Percentiles rank a stretch among this genome's conserved stretches.
Conservation (phyloP, 768 basidiomycete species). For the Naganishia vaughanmartiniae region DNA sequence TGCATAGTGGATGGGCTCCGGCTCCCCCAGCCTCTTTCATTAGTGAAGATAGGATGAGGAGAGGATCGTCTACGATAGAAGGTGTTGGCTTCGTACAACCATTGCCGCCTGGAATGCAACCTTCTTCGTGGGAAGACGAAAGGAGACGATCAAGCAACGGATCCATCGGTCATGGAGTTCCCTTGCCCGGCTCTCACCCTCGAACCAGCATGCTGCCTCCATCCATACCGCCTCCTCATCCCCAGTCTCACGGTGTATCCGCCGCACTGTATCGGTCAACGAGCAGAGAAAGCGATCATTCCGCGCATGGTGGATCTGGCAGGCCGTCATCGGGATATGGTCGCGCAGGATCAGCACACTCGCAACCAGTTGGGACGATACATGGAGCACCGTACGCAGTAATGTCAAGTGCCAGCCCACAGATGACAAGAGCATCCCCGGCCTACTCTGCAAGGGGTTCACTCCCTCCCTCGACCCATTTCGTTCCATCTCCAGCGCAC, state of each 20-base stretch:
- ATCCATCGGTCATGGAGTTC: neutral
- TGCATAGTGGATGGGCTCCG: neutral
- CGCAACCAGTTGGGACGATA: neutral
- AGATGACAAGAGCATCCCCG: neutral
- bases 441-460: constrained; percentile 8
- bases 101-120: neutral
- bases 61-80: neutral
- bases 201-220: neutral
- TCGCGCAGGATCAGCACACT: constrained; percentile 1
- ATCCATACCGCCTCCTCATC: neutral
- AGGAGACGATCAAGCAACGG: constrained; percentile 6
- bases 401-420: neutral
- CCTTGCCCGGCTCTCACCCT: neutral
- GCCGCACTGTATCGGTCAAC: neutral
- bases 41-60: neutral
- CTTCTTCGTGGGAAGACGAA: neutral
- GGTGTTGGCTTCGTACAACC: neutral
- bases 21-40: neutral
- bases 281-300: neutral
- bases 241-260: neutral
- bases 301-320: neutral
- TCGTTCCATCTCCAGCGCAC: constrained; percentile 1
- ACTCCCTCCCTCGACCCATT: neutral
- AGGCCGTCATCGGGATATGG: neutral
- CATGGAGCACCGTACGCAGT: neutral